Conservation (phyloP, 108 stramenopile species). For the Cylindrotheca closterium region DNA sequence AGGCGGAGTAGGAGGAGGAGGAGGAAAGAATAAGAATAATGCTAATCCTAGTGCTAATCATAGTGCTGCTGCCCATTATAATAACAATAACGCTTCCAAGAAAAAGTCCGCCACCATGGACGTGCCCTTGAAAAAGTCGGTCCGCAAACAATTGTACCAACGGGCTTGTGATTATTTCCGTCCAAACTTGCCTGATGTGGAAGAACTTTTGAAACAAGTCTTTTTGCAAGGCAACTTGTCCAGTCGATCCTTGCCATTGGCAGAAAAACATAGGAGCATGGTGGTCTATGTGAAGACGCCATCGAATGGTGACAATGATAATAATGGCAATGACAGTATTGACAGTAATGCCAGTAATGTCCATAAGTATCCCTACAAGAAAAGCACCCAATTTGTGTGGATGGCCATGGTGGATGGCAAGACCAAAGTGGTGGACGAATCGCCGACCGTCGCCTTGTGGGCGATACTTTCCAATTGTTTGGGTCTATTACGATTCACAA, state of each 20-base stretch:
- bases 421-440: slow-evolving; percentile 12
- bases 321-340: slow-evolving; percentile 10
- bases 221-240: slow-evolving; percentile 43
- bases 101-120: slow-evolving; percentile 39
- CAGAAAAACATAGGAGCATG: slow-evolving; percentile 13
- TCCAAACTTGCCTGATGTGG: slow-evolving; percentile 4
- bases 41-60: no score
- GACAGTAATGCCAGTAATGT: slow-evolving; percentile 13
- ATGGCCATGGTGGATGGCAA: slow-evolving; percentile 31
- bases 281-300: slow-evolving; percentile 28
- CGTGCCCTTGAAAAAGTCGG: slow-evolving; percentile 73
- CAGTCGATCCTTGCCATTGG: slow-evolving; percentile 29
- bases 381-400: slow-evolving; percentile 34
- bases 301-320: background rate
- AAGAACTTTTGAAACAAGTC: slow-evolving; percentile 8
- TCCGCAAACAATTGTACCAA: slow-evolving; percentile 56
- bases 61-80: no score
- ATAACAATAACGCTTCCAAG: slow-evolving; percentile 9
- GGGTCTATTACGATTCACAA: background rate
- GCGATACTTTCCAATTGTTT: slow-evolving; percentile 7
- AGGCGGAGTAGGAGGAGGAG: no score
- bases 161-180: slow-evolving; percentile 36
- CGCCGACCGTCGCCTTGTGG: slow-evolving; percentile 32
- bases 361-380: slow-evolving; percentile 25
- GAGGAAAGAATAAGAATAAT: no score